Conservation (phyloP, 1,139 yeast species). For the Casaregolazyma lundiana region DNA sequence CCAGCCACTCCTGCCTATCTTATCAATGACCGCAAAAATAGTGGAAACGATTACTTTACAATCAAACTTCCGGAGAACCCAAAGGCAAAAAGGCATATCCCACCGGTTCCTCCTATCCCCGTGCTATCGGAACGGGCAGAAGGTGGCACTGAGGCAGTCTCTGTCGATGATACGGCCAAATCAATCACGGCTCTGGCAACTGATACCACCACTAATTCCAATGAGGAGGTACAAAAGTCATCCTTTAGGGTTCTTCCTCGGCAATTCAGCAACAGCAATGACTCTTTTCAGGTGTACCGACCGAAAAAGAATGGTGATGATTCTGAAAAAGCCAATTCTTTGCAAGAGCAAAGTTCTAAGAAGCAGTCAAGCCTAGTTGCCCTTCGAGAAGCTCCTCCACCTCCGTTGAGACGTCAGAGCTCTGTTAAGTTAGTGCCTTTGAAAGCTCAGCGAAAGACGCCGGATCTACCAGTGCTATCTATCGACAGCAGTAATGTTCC, state of each 20-base stretch:
- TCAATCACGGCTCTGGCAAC: background rate
- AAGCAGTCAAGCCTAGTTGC: constrained; percentile 45
- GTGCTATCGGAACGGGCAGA: background rate
- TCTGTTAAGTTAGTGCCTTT: constrained; percentile 12
- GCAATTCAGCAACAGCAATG: constrained; percentile 20
- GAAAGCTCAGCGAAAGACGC: constrained; percentile 1
- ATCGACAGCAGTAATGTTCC: constrained; percentile 2
- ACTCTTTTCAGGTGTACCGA: constrained; percentile 62
- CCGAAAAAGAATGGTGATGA: constrained; percentile 73
- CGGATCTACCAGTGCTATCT: background rate
- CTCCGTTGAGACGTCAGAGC: constrained; percentile 38
- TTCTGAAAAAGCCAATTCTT: constrained; percentile 74
- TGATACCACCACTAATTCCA: background rate
- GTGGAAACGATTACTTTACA: constrained; percentile 23
- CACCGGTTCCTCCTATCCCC: constrained; percentile 12
- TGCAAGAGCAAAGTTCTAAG: constrained; percentile 42
- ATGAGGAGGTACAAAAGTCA: background rate
- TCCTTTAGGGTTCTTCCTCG: constrained; percentile 5
- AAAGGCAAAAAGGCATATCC: constrained; percentile 6
- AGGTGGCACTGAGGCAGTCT: too few species aligned
- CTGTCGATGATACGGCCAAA: background rate
- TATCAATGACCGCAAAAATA: constrained; percentile 17
- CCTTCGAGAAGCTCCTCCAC: constrained; percentile 70
- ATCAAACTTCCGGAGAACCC: background rate
- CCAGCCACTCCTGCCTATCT: constrained; percentile 31